Evolutionary conservation across 2,329 filamentous ascomycete species (phyloP).

Genomic region (Colletotrichum phormii): DNA sequence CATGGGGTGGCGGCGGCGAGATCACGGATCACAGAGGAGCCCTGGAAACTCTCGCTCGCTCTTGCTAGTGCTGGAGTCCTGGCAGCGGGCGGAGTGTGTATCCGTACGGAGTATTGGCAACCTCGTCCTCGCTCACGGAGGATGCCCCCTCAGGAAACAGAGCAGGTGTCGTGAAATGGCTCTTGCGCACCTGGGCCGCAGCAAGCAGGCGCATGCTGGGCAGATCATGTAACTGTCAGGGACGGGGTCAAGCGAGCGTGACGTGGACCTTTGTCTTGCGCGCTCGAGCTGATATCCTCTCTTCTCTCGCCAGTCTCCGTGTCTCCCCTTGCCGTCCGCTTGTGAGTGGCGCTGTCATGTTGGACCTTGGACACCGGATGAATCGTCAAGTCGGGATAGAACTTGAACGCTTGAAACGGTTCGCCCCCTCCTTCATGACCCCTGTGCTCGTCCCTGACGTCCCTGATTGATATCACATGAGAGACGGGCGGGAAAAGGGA

Average conservation of each 20-base stretch:
- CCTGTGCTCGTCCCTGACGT: conserved; percentile 21
- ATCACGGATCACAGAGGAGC: conserved; percentile 34
- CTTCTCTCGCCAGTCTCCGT: background rate
- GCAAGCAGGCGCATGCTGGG: conserved; percentile 28
- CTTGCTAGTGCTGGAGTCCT: background rate
- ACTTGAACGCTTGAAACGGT: conserved; percentile 31
- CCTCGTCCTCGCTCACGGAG: conserved; percentile 1
- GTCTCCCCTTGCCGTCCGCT: background rate
- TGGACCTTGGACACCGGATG: conserved; percentile 16
- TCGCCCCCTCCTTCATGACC: conserved; percentile 13
- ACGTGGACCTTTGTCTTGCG: conserved; percentile 18
- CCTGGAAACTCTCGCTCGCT: background rate
- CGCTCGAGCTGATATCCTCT: conserved; percentile 13
- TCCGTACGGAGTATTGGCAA: too few relatives aligned
- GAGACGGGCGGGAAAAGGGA: conserved; percentile 12
- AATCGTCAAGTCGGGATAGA: conserved; percentile 16
- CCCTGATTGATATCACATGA: conserved; percentile 30
- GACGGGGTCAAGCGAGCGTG: conserved; percentile 32
- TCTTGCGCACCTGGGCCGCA: conserved; percentile 33
- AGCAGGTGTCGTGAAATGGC: conserved; percentile 36
- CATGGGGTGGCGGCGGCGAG: conserved; percentile 36
- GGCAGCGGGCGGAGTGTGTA: background rate
- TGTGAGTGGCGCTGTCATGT: conserved; percentile 10
- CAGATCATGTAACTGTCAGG: conserved; percentile 35
- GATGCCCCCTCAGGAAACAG: conserved; percentile 8